Evolutionary conservation across 2,329 filamentous ascomycete genomes (phyloP).

Genomic region (Tricladium varicosporioides): DNA sequence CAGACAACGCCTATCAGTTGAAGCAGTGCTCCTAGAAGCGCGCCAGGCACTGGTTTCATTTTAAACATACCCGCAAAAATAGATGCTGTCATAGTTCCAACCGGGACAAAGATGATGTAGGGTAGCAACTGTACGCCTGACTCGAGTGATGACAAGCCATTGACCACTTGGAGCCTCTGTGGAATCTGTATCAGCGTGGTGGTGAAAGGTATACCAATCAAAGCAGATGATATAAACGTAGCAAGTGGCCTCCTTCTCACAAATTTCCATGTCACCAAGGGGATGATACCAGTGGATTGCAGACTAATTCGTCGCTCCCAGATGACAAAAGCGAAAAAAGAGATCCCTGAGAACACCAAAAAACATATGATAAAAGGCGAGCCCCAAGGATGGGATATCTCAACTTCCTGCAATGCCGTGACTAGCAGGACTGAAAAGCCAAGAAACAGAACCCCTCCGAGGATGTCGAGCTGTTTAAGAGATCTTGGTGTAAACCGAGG

Average conservation of each 20-base stretch:
- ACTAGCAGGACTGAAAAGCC: constrained; percentile 53
- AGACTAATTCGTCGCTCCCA: too few species aligned
- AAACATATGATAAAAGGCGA: constrained; percentile 42
- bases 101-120: too few species aligned
- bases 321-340: neutral
- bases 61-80: constrained; percentile 51
- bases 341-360: constrained; percentile 32
- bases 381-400: constrained; percentile 37
- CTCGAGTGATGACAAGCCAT: too few species aligned
- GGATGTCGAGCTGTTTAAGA: constrained; percentile 45
- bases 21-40: constrained; percentile 48
- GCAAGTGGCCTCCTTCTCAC: too few species aligned
- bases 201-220: too few species aligned
- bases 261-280: too few species aligned
- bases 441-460: constrained; percentile 52
- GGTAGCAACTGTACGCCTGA: too few species aligned
- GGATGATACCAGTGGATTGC: too few species aligned
- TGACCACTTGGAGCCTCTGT: too few species aligned
- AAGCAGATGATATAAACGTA: too few species aligned
- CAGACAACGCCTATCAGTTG: constrained; percentile 53
- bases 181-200: too few species aligned
- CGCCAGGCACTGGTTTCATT: constrained; percentile 40
- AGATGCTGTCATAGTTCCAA: too few species aligned
- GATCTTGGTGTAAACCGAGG: neutral
- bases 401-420: constrained; percentile 50